Base-by-base conservation (phyloP, 257 asterid species). In the Henckelia pumila region DNA sequence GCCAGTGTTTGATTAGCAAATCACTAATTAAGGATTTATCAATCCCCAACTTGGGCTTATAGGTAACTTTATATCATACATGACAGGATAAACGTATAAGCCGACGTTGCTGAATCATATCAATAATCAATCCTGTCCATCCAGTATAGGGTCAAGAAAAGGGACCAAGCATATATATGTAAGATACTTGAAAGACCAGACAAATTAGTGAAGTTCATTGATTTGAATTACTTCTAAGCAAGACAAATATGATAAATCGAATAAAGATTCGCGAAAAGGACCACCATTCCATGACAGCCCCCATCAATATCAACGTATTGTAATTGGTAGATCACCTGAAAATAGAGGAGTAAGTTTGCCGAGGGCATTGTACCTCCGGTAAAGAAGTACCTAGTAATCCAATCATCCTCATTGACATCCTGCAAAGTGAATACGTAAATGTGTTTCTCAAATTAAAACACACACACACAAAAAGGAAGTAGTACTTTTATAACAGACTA, bases 301-400 rank as follows among this genome's bases (percentile, higher is more conserved):
- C 8, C 17, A 11, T 20, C 37, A 5, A 33, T 24, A 9, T 50
- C 13, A 52, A 8, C 25, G 0, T n/a, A 67, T 59, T 4, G 63
- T 40, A 57, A 73, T 11, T 2, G 24, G 58, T 21, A 73, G 56
- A 77, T 84, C 37, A 86, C 97, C 91, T 93, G 99, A 80, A 88
- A 93, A 81, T 93, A 93, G n/a, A 93, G 95, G 67, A 93, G 96
- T 74, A 90, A 77, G 73, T 86, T 82, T 57, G 96, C 96, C 0
- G 96, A 80, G 59, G 97, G 96, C 95, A 93, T 93, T 61, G 95
- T 93, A 59, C 98, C 98, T 28, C 99, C 96, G 4, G 87, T 76
- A 65, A 93, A 93, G 88, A 90, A 93, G 79, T 93, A 88, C 73
- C 95, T 80, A 63, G 97, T 93, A 61, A 93, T 93, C 99, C 96